Evolutionary conservation across 2,329 filamentous ascomycete species (phyloP), one percentile per base, ranked within the genome.

Genomic region (Epichloe sp.): DNA sequence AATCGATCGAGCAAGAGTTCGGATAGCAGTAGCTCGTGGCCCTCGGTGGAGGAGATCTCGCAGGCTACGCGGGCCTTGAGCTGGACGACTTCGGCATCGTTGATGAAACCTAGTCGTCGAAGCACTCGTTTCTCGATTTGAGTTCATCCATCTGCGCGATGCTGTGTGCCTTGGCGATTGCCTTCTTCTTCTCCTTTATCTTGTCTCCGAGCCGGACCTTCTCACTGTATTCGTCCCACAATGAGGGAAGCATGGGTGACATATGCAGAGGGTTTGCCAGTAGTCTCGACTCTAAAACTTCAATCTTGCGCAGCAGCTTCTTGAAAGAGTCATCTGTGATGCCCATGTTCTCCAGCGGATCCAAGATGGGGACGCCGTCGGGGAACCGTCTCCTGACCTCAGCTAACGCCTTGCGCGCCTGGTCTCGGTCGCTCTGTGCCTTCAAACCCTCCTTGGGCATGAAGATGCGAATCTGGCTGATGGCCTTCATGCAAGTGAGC

Each of bases 61-160:
- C 93, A 98, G 2, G 93, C 93, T 3, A 97, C 94, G 51, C 94
- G 87, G 11, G 91, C 93, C 71, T 98, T 98, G 62, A 97, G 79
- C 71, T 97, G 86, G 8, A 98, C 90, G 1, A 98, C 90, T 65
- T 97, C 93, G 49, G 82, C 79, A 54, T 97, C 93, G 65, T 95
- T 94, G 69, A 96, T 94, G 70, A 98, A 98, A 4, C 87, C 88
- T 11, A 98, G 79, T 50, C 93, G 88, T 45, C 94, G 88, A 34
- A 98, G 78, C 4, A 98, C 93, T 58, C 93, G 85, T 73, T 96
- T 55, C 93, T 85, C 56, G 87, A 89, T 73, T 97, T 97, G 54
- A 98, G 78, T 68, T 98, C 93, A 60, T 98, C 93, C 56, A 97
- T 77, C 67, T 98, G 91, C 53, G 93, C 84, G 53, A 97, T 86